Percentiles rank a stretch among this genome's conserved stretches.
These are phyloP conservation scores for Linum usitatissimum DNA, from an alignment of 345 rosid species.

Conservation along the genomic window DNA sequence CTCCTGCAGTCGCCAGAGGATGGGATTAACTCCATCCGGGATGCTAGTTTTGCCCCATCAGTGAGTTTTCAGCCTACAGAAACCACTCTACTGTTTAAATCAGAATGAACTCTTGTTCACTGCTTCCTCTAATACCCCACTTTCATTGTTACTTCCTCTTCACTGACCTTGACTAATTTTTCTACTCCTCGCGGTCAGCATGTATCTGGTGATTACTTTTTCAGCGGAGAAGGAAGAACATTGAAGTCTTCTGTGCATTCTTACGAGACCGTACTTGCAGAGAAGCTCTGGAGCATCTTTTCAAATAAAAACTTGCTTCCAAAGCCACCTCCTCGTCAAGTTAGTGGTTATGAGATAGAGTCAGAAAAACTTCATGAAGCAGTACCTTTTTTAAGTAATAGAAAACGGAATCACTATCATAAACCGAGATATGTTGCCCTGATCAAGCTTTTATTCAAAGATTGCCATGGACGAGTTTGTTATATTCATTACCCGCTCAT, in stretches of 20 bases:
- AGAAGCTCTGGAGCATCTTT: conserved; percentile 52
- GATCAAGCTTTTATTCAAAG: no score
- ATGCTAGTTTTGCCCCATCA: conserved; percentile 77
- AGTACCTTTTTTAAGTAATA: no score
- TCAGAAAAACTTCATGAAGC: no score
- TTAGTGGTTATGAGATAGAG: background rate
- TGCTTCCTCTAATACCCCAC: background rate
- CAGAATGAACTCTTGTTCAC: background rate
- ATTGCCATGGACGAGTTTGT: no score
- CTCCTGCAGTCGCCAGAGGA: conserved; percentile 51
- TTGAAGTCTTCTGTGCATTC: conserved; percentile 49
- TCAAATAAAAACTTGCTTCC: conserved; percentile 26
- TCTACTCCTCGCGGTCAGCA: conserved; percentile 35
- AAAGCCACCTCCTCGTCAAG: background rate
- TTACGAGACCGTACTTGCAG: conserved; percentile 32
- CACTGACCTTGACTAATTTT: background rate
- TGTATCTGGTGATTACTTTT: conserved; percentile 58
- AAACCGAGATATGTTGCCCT: no score
- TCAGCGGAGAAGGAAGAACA: conserved; percentile 69
- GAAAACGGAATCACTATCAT: no score
- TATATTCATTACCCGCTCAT: no score
- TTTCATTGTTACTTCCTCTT: background rate
- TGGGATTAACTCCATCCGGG: conserved; percentile 54
- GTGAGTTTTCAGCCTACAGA: conserved; percentile 30
- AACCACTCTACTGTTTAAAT: background rate